Evolutionary conservation across 2,329 filamentous ascomycete species (phyloP), one percentile per base, ranked within the genome.

Genomic region (Allantophomopsis cytisporea): DNA sequence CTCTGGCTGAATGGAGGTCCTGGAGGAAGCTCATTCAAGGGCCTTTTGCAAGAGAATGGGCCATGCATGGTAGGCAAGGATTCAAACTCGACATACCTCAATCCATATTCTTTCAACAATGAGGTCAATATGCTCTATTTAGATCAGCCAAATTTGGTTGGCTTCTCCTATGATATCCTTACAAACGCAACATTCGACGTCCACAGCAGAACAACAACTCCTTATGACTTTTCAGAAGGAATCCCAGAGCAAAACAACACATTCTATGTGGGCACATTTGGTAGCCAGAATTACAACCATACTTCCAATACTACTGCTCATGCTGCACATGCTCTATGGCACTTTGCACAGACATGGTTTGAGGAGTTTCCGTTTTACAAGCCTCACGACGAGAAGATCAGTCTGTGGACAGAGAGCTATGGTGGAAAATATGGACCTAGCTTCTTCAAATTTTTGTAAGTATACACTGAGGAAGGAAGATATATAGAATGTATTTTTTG

Each of bases 1-100:
- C 67, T 80, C 46, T 80, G 71, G 70, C 63, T 80, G 45, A 78
- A 77, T 50, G 76, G 76, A 35, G 76, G 76, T 1, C 76, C 76
- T 1, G 76, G 76, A 3, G 65, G 63, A 36, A 75, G 69, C 47
- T 76, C 71, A 42, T 64, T 80, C 60, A 64, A 71, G 39, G 73
- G 74, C 17, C 61, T 80, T 50, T 78, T 79, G 47, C 58, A 61
- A 10, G 73, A 75, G 46, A 60, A 66, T 20, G 75, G 75, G 4
- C 64, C 62, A 14, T 71, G 60, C 14, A 40, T 42, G 18, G 33
- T 44, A 3, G 31, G 36, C 8, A 21, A 37, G 46, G 52, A 69
- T 35, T 52, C 71, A 30, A 58, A 71, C 47, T 57, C 59, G 42
- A 58, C 65, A 33, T 45, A 64, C 38, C 47, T 66, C 36, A 59